phyloP scores from a whole-genome alignment of 2,329 filamentous ascomycete genomes.

The Hypoxylon sp. region DNA sequence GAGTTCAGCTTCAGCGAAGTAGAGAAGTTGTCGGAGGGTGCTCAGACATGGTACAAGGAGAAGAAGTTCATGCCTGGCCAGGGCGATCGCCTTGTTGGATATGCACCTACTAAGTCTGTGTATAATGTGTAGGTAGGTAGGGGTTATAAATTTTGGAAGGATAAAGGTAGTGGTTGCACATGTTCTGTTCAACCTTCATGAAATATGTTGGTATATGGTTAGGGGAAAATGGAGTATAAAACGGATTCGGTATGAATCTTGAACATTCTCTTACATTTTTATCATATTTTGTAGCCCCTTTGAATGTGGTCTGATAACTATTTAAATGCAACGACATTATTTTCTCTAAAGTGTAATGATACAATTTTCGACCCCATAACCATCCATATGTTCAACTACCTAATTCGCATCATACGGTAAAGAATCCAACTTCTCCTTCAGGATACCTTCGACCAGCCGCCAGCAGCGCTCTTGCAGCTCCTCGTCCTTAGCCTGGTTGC shows the following conservation, averaged over 20 bases:
- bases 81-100: constrained; percentile 32
- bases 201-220: too few relatives aligned
- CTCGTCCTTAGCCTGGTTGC: constrained; percentile 60
- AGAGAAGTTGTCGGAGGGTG: constrained; percentile 28
- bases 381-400: not conserved
- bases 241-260: too few relatives aligned
- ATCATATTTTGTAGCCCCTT: too few relatives aligned
- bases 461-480: constrained; percentile 61
- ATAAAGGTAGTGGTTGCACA: too few relatives aligned
- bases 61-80: constrained; percentile 36
- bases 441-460: constrained; percentile 61
- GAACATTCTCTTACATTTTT: too few relatives aligned
- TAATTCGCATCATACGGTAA: constrained; percentile 21
- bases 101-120: constrained; percentile 20
- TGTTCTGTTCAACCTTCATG: too few relatives aligned
- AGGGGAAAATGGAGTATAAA: too few relatives aligned
- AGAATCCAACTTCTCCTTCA: constrained; percentile 57
- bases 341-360: too few relatives aligned
- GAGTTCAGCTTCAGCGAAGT: constrained; percentile 40
- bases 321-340: too few relatives aligned
- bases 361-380: too few relatives aligned
- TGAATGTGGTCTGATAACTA: too few relatives aligned
- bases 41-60: constrained; percentile 43
- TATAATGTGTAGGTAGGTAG: constrained; percentile 22
- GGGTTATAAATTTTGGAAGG: not conserved